A percentile compares a stretch with the other conserved stretches of the same genome.
Evolutionary conservation across 257 asterid genomes (phyloP).

Genomic region (Galeopsis tetrahit): DNA sequence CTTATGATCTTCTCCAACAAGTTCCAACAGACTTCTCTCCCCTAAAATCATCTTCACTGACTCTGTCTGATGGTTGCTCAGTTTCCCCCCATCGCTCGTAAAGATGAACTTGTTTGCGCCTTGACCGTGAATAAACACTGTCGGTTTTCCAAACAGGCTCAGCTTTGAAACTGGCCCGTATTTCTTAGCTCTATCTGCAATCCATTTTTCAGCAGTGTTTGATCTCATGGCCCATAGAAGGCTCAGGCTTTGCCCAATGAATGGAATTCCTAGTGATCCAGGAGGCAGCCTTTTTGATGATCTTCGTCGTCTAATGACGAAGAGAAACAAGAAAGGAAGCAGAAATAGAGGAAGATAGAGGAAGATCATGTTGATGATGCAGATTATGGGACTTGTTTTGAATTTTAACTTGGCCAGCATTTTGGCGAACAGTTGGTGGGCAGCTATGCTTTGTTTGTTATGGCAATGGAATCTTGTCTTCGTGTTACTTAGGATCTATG

Average conservation of each 20-base stretch:
- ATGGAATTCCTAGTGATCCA: slow-evolving; percentile 66
- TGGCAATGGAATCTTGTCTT: slow-evolving; percentile 8
- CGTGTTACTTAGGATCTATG: not conserved
- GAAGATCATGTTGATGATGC: slow-evolving; percentile 37
- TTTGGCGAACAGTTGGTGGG: not conserved
- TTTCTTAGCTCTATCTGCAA: slow-evolving; percentile 48
- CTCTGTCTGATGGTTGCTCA: slow-evolving; percentile 58
- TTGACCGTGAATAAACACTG: slow-evolving; percentile 68
- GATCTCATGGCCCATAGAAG: slow-evolving; percentile 72
- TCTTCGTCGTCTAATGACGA: slow-evolving; percentile 32
- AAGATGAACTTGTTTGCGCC: slow-evolving; percentile 81
- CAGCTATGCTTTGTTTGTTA: not conserved
- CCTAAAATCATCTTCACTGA: slow-evolving; percentile 68
- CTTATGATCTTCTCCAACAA: slow-evolving; percentile 68
- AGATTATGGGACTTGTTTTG: not conserved
- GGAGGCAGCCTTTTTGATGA: slow-evolving; percentile 53
- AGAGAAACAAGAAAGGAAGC: slow-evolving; percentile 40
- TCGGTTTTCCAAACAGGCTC: slow-evolving; percentile 72
- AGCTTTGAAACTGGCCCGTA: slow-evolving; percentile 69
- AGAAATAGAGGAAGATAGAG: slow-evolving; percentile 39
- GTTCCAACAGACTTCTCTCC: slow-evolving; percentile 58
- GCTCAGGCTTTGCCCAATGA: slow-evolving; percentile 68
- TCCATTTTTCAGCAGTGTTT: slow-evolving; percentile 73
- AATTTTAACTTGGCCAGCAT: not conserved
- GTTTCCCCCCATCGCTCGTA: slow-evolving; percentile 44